These are phyloP conservation scores for Leccinum olivaceopallidum DNA, from an alignment of 768 basidiomycete species.

Conservation along the genomic window DNA sequence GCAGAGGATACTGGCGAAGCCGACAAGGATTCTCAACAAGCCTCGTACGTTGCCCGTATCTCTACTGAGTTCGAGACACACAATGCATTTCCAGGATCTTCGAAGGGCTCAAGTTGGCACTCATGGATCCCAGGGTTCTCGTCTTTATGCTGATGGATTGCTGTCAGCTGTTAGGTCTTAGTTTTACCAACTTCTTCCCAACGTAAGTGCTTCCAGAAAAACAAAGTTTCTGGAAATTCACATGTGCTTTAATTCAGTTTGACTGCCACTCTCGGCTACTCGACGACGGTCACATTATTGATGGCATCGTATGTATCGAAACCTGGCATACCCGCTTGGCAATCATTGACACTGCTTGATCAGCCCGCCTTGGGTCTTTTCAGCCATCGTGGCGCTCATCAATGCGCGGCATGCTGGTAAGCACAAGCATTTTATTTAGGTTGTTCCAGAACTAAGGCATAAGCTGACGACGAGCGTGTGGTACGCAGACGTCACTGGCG, in stretches of 20 bases:
- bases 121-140: conserved; percentile 54
- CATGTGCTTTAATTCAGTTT: conserved; percentile 36
- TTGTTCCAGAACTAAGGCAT: not conserved
- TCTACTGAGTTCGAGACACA: not conserved
- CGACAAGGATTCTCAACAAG: conserved; percentile 44
- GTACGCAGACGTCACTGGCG: not conserved
- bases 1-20: conserved; percentile 71
- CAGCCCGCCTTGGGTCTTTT: not conserved
- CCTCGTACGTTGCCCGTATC: conserved; percentile 14
- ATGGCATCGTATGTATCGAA: conserved; percentile 48
- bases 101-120: conserved; percentile 53
- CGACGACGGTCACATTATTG: conserved; percentile 56
- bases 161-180: conserved; percentile 52
- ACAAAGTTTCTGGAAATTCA: not conserved
- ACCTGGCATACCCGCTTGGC: not conserved
- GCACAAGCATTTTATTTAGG: not conserved
- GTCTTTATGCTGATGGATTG: conserved; percentile 55
- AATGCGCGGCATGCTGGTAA: not conserved
- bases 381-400: not conserved
- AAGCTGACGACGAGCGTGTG: not conserved
- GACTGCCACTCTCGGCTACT: conserved; percentile 62
- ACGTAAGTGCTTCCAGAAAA: conserved; percentile 35
- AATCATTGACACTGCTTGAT: not conserved
- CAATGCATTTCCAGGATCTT: conserved; percentile 38
- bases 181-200: conserved; percentile 63